A percentile compares a stretch with the other conserved stretches of the same genome.
Conservation (phyloP, 2,329 filamentous ascomycete species). For the Pseudogymnoascus sp. region DNA sequence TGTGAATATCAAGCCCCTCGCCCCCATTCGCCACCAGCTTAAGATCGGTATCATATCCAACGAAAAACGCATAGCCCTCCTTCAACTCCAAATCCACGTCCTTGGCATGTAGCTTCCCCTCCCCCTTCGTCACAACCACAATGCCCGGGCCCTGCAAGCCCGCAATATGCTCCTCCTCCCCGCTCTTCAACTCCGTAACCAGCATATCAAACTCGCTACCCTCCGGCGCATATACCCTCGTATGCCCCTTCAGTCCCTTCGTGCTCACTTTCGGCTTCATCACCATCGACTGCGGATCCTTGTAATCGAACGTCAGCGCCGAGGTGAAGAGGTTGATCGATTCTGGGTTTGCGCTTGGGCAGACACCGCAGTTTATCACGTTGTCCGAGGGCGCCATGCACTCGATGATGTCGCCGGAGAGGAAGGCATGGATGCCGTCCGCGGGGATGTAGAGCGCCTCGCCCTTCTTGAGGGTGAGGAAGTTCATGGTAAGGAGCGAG, state of each 20-base stretch:
- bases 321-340: constrained; percentile 57
- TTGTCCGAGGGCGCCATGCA: constrained; percentile 99
- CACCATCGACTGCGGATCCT: constrained; percentile 50
- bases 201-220: constrained; percentile 69
- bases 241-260: constrained; percentile 53
- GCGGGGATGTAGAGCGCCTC: constrained; percentile 92
- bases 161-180: constrained; percentile 53
- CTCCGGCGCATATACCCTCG: constrained; percentile 58
- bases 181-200: constrained; percentile 47
- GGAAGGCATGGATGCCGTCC: constrained; percentile 93
- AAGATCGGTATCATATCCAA: constrained; percentile 36
- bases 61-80: constrained; percentile 60
- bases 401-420: constrained; percentile 89
- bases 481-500: constrained; percentile 70
- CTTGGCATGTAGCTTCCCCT: constrained; percentile 49
- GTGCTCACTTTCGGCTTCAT: constrained; percentile 45
- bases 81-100: constrained; percentile 48
- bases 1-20: constrained; percentile 21
- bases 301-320: constrained; percentile 58
- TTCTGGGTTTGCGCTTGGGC: constrained; percentile 58
- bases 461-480: constrained; percentile 56
- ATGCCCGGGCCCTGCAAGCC: constrained; percentile 56
- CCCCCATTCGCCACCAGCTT: constrained; percentile 18
- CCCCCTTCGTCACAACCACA: constrained; percentile 55
- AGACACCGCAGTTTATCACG: constrained; percentile 70